Conservation (phyloP, 2,329 filamentous ascomycete genomes). For the Pseudogymnoascus sp. region DNA sequence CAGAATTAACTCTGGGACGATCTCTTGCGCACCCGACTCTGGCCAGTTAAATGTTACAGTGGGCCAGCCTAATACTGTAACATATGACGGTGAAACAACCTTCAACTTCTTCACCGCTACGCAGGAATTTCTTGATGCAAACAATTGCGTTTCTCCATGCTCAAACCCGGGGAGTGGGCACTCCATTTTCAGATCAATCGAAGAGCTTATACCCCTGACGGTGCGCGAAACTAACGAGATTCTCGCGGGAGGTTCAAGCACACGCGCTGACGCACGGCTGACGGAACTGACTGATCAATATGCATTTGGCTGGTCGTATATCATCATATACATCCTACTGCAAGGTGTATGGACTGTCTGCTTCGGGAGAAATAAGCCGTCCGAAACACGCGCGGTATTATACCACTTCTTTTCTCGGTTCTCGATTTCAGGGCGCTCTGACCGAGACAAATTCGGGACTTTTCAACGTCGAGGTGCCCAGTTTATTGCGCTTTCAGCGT, state of each 20-base stretch:
- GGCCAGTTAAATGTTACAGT: background rate
- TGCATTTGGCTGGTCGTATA: background rate
- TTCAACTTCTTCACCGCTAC: background rate
- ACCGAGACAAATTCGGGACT: background rate
- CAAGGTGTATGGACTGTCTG: background rate
- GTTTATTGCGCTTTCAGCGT: background rate
- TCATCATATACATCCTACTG: background rate
- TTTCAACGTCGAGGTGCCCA: background rate
- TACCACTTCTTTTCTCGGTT: background rate
- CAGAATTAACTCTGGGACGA: background rate
- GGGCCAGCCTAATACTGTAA: background rate
- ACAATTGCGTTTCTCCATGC: background rate
- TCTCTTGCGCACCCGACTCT: background rate
- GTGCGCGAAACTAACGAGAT: background rate
- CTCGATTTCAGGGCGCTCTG: background rate
- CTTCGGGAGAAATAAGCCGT: slow-evolving; percentile 1
- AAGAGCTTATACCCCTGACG: background rate
- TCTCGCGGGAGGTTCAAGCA: background rate
- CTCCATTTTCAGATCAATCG: background rate
- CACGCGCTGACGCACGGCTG: background rate
- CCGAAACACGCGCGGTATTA: background rate
- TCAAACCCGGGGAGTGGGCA: background rate
- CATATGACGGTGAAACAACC: background rate
- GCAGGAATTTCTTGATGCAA: background rate
- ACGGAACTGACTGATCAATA: background rate